Evolutionary conservation across 352 stramenopile species (phyloP).

Genomic region (Phytophthora tentaculata): DNA sequence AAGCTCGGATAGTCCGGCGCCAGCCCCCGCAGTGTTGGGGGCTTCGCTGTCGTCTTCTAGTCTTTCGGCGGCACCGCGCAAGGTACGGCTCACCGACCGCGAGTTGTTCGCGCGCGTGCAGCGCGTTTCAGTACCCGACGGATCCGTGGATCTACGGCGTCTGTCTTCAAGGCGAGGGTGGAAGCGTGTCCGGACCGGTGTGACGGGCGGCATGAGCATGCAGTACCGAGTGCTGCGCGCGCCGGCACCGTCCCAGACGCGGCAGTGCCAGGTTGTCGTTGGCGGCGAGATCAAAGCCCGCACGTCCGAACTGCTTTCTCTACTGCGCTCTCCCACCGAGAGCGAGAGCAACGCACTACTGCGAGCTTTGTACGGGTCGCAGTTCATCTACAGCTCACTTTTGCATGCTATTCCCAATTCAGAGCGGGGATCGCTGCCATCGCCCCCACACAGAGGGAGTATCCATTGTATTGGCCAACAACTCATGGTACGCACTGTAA

Average conservation of each 20-base stretch:
- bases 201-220: conserved; percentile 21
- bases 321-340: conserved; percentile 37
- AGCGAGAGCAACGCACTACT: conserved; percentile 46
- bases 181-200: conserved; percentile 27
- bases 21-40: conserved; percentile 2
- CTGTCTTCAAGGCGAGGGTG: conserved; percentile 31
- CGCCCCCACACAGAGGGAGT: conserved; percentile 1
- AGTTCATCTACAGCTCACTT: conserved; percentile 50
- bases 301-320: conserved; percentile 24
- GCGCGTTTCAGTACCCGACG: conserved; percentile 26
- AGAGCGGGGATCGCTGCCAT: conserved; percentile 16
- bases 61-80: conserved; percentile 14
- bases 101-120: conserved; percentile 39
- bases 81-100: conserved; percentile 33
- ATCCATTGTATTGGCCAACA: conserved; percentile 19
- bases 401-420: conserved; percentile 30
- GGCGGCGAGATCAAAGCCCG: conserved; percentile 29
- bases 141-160: conserved; percentile 14
- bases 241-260: conserved; percentile 10
- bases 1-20: conserved; percentile 22
- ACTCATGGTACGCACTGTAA: conserved; percentile 42
- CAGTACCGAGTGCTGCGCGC: conserved; percentile 16
- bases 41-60: conserved; percentile 30
- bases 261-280: conserved; percentile 32
- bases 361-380: conserved; percentile 32